phyloP scores from a whole-genome alignment of 1,139 yeast species.

The Suhomyces bribrorum region DNA sequence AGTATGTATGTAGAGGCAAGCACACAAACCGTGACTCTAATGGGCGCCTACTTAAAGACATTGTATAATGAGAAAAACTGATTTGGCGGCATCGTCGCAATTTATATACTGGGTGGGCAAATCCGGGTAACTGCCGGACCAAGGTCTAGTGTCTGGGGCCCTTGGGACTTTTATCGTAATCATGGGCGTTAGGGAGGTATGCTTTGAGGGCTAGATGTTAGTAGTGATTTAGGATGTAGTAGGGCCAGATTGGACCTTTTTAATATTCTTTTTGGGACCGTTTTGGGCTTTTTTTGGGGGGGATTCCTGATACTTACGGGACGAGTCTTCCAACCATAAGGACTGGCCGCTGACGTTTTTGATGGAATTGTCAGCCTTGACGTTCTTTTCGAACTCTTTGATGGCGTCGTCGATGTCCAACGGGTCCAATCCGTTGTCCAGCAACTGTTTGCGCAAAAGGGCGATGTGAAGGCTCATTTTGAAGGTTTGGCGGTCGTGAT shows the following conservation, averaged over 20 bases:
- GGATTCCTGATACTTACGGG: slow-evolving; percentile 24
- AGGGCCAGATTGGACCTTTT: slow-evolving; percentile 1
- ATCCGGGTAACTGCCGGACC: slow-evolving; percentile 26
- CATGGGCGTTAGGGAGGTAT: slow-evolving; percentile 58
- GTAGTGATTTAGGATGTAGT: slow-evolving; percentile 15
- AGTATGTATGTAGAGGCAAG: slow-evolving; percentile 52
- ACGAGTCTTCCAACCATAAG: slow-evolving; percentile 60
- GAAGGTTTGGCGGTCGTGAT: slow-evolving; percentile 51
- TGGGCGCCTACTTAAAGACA: slow-evolving; percentile 89
- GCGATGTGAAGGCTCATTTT: slow-evolving; percentile 68
- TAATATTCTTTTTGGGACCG: neutral
- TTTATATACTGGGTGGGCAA: slow-evolving; percentile 7
- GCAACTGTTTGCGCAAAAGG: slow-evolving; percentile 56
- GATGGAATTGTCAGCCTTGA: slow-evolving; percentile 55
- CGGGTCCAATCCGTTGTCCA: slow-evolving; percentile 56
- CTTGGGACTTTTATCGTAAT: slow-evolving; percentile 46
- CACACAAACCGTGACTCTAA: slow-evolving; percentile 82
- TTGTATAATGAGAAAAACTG: slow-evolving; percentile 50
- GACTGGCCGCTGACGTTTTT: slow-evolving; percentile 56
- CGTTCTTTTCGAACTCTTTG: slow-evolving; percentile 54
- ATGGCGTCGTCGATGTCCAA: slow-evolving; percentile 52
- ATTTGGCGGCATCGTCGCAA: neutral
- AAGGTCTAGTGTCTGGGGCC: neutral
- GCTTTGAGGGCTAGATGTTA: slow-evolving; percentile 41
- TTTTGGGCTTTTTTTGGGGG: neutral